Base-by-base conservation (phyloP, 768 basidiomycete species). In the Tulasnella sp. region DNA sequence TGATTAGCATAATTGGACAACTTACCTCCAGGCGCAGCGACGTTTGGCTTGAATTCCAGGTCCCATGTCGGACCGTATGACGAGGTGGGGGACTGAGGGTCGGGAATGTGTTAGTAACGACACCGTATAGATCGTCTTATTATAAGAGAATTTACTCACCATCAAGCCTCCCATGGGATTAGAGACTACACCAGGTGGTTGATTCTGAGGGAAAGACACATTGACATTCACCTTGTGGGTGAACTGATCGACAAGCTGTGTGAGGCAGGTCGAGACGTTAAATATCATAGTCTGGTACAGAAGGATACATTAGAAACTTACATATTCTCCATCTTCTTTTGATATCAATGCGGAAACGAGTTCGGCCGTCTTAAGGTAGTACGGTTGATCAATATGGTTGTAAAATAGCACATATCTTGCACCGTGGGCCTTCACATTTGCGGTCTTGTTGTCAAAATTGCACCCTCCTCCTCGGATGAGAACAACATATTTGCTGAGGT, bases 361-460 rank as follows among this genome's bases (percentile, higher is more conserved):
- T 41, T 60, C 73, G 8, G 42, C 2, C 12, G 34, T 58, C 24
- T 64, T 12, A 80, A 90, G 88, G 6, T 82, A 86, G 60, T 91
- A 89, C 81, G 89, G 91, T 64, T 16, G 34, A n/a, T 40, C 34
- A 20, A 31, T 9, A 31, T 3, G 72, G 41, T 72, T 18, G 40
- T 74, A 92, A 80, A 92, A 89, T 34, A 91, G 83, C 0, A 86
- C 84, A 34, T 86, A 84, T 54, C 87, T 87, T 0, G 87, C 91
- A 6, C 90, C 90, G 80, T 90, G 90, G 0, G 89, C 90, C 28
- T 87, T 88, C 28, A 88, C 86, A 83, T 92, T 91, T 2, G 85
- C 85, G 24, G 91, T 83, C 83, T 93, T 93, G 48, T 86, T 83
- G 58, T 12, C n/a, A n/a, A 86, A 84, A 0, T 84, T 72, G 82